phyloP scores from a whole-genome alignment of 108 stramenopile genomes.

The Discostella pseudostelligera region DNA sequence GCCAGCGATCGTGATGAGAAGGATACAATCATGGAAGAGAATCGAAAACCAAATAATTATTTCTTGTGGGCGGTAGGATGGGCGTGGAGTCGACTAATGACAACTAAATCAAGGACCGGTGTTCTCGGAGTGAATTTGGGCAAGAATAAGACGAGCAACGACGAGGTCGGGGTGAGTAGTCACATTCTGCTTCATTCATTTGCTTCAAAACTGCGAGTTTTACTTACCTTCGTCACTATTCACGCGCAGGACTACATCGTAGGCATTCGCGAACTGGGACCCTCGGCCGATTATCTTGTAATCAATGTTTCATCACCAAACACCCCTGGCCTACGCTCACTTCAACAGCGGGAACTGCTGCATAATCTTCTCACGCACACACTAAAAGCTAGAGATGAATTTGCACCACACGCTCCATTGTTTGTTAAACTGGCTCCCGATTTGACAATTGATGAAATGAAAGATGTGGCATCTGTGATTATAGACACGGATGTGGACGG shows the following conservation, averaged over 20 bases:
- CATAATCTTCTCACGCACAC: slow-evolving; percentile 59
- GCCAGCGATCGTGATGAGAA: background rate
- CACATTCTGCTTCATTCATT: background rate
- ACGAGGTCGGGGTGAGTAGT: slow-evolving; percentile 45
- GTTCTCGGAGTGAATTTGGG: slow-evolving; percentile 91
- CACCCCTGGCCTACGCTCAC: slow-evolving; percentile 89
- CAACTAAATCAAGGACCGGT: slow-evolving; percentile 31
- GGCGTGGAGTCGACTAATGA: slow-evolving; percentile 25
- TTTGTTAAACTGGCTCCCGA: slow-evolving; percentile 96
- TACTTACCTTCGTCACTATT: background rate
- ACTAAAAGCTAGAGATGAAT: slow-evolving; percentile 55
- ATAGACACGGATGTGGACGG: slow-evolving; percentile 80
- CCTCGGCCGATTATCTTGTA: slow-evolving; percentile 93
- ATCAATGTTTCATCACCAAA: slow-evolving; percentile 93
- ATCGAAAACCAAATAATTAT: background rate
- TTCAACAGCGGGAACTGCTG: slow-evolving; percentile 70
- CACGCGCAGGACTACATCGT: slow-evolving; percentile 67
- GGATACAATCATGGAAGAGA: background rate
- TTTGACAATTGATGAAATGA: slow-evolving; percentile 69
- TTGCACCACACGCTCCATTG: slow-evolving; percentile 58
- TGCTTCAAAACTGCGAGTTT: background rate
- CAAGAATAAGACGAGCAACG: slow-evolving; percentile 85
- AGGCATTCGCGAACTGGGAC: slow-evolving; percentile 78
- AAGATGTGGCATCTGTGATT: slow-evolving; percentile 71
- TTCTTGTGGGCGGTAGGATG: slow-evolving; percentile 24